Conservation (phyloP, 2,329 filamentous ascomycete genomes). For the Diaporthe aspalathi region DNA sequence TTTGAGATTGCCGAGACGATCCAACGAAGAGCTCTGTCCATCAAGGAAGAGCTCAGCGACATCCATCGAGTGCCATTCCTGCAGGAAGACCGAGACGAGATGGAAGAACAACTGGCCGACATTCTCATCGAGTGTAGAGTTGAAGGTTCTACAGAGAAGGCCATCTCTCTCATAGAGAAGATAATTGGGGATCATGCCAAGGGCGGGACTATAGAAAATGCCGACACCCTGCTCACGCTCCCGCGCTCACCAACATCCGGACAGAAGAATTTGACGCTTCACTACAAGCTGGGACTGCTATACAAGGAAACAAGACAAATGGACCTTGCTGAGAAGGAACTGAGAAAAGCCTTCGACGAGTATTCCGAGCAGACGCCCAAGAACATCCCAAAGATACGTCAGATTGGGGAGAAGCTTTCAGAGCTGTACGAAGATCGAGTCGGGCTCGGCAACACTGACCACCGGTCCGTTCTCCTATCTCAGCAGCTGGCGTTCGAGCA, state of each 20-base stretch:
- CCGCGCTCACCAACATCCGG: neutral
- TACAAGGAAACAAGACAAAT: slow-evolving; percentile 29
- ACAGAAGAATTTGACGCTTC: neutral
- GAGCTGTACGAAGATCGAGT: slow-evolving; percentile 13
- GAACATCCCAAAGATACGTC: neutral
- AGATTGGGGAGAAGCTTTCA: slow-evolving; percentile 9
- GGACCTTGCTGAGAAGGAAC: neutral
- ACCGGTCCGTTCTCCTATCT: slow-evolving; percentile 14
- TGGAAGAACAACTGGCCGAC: slow-evolving; percentile 27
- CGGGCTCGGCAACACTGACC: neutral
- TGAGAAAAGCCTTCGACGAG: slow-evolving; percentile 20
- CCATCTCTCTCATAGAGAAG: slow-evolving; percentile 2
- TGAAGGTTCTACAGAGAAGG: neutral
- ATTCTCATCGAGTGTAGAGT: slow-evolving; percentile 10
- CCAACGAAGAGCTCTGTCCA: slow-evolving; percentile 17
- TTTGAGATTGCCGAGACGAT: slow-evolving; percentile 25
- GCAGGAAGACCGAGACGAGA: neutral
- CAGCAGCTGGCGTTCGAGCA: slow-evolving; percentile 15
- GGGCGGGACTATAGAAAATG: neutral
- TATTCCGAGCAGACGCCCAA: neutral
- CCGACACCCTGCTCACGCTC: neutral
- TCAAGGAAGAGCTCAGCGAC: slow-evolving; percentile 10
- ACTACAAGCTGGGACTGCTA: slow-evolving; percentile 25
- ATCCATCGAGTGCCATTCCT: neutral
- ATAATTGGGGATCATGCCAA: neutral